These are phyloP conservation scores for Sporisorium exsertum DNA, from an alignment of 1,284 basidiomycete species.

Conservation along the genomic window DNA sequence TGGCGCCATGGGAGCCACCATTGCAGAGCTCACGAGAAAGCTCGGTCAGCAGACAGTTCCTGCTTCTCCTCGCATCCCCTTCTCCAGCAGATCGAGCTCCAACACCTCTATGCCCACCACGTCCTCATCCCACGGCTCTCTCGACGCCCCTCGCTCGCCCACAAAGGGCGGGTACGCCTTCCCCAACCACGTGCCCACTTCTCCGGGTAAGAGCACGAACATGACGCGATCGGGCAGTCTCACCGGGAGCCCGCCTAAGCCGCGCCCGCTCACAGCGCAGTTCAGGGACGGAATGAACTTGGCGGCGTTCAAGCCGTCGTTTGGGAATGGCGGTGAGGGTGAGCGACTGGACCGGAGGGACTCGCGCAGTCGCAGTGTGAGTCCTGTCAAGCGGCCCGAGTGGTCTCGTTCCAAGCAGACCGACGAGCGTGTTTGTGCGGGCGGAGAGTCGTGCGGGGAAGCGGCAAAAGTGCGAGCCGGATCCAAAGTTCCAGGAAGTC, in stretches of 20 bases:
- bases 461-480: not conserved
- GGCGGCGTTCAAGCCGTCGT: constrained; percentile 47
- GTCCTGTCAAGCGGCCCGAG: constrained; percentile 36
- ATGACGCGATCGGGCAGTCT: constrained; percentile 36
- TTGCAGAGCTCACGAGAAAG: constrained; percentile 56
- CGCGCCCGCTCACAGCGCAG: constrained; percentile 53
- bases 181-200: constrained; percentile 16
- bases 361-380: constrained; percentile 54
- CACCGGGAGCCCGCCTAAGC: constrained; percentile 47
- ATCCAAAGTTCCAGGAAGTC: constrained; percentile 35
- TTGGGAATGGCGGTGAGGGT: constrained; percentile 3
- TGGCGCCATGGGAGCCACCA: constrained; percentile 55
- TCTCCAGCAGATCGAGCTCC: constrained; percentile 13
- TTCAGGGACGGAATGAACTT: constrained; percentile 51
- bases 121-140: not conserved
- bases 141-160: constrained; percentile 9
- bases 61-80: constrained; percentile 9
- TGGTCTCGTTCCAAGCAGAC: not conserved
- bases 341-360: constrained; percentile 24
- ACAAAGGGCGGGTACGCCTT: constrained; percentile 13
- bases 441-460: not conserved
- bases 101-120: constrained; percentile 12
- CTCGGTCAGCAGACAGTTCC: constrained; percentile 31
- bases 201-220: constrained; percentile 8
- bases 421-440: not conserved